Conservation (phyloP, 2,329 filamentous ascomycete species). For the Calonectria hongkongensis region DNA sequence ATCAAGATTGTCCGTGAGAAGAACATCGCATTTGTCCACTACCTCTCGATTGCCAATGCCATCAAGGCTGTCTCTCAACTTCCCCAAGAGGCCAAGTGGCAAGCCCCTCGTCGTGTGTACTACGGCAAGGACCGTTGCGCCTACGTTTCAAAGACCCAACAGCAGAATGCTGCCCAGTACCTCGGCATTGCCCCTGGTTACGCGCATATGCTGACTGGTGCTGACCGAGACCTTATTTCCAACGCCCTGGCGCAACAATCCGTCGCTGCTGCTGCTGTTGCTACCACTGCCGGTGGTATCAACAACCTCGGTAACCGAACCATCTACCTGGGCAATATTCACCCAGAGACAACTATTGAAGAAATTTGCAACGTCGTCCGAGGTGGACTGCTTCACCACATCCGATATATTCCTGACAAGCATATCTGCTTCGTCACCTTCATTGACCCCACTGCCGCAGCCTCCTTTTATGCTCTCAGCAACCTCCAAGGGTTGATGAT, state of each 20-base stretch:
- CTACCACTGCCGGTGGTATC: slow-evolving; percentile 95
- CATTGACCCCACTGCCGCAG: slow-evolving; percentile 97
- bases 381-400: slow-evolving; percentile 95
- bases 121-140: slow-evolving; percentile 99
- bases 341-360: slow-evolving; percentile 98
- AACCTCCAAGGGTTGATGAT: slow-evolving; percentile 99
- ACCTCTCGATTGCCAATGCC: slow-evolving; percentile 96
- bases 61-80: slow-evolving; percentile 98
- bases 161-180: slow-evolving; percentile 99
- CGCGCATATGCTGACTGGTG: slow-evolving; percentile 95
- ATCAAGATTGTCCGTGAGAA: slow-evolving; percentile 99
- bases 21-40: slow-evolving; percentile 98
- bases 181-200: slow-evolving; percentile 97
- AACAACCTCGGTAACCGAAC: slow-evolving; percentile 98
- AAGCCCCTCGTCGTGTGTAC: slow-evolving; percentile 94
- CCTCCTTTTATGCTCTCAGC: slow-evolving; percentile 97
- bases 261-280: slow-evolving; percentile 95
- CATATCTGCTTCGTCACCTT: slow-evolving; percentile 99
- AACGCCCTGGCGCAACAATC: slow-evolving; percentile 98
- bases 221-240: slow-evolving; percentile 96
- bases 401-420: slow-evolving; percentile 99
- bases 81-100: slow-evolving; percentile 97
- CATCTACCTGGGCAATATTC: slow-evolving; percentile 98
- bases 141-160: slow-evolving; percentile 99
- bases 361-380: slow-evolving; percentile 99